These are phyloP conservation scores for Suhomyces panamericanus DNA, from an alignment of 1,139 yeast genomes.

Conservation along the genomic window DNA sequence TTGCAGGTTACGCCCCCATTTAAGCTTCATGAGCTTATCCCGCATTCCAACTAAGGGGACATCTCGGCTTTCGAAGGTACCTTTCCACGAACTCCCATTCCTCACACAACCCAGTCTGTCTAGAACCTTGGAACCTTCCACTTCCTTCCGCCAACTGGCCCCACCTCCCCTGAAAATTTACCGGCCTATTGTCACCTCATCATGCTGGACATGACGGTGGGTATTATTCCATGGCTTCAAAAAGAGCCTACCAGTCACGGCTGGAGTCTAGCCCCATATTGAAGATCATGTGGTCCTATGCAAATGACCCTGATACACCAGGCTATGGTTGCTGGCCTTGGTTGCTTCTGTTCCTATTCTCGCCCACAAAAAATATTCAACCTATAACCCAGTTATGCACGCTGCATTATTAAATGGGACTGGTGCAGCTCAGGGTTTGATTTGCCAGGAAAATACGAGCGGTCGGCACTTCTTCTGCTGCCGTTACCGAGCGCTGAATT, in stretches of 20 bases:
- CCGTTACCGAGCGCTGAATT: too few relatives aligned
- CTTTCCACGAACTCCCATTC: too few relatives aligned
- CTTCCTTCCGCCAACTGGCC: neutral
- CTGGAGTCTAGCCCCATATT: neutral
- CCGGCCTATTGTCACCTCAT: too few relatives aligned
- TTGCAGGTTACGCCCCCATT: conserved; percentile 2
- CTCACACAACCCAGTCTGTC: neutral
- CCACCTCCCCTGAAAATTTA: too few relatives aligned
- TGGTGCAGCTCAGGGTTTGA: neutral
- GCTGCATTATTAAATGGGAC: too few relatives aligned
- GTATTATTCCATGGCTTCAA: too few relatives aligned
- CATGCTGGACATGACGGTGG: too few relatives aligned
- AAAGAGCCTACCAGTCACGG: neutral
- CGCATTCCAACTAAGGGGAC: neutral
- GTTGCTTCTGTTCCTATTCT: neutral
- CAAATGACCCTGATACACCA: neutral
- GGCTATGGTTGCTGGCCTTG: neutral
- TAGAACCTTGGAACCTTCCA: neutral
- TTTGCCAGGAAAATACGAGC: neutral
- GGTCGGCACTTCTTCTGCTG: too few relatives aligned
- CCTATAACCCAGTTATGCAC: too few relatives aligned
- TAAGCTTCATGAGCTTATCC: conserved; percentile 1
- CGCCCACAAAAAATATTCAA: too few relatives aligned
- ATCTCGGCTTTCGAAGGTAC: too few relatives aligned
- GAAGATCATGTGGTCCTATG: neutral